Base-by-base conservation (phyloP, 768 basidiomycete genomes). In the Kwoniella sp. region DNA sequence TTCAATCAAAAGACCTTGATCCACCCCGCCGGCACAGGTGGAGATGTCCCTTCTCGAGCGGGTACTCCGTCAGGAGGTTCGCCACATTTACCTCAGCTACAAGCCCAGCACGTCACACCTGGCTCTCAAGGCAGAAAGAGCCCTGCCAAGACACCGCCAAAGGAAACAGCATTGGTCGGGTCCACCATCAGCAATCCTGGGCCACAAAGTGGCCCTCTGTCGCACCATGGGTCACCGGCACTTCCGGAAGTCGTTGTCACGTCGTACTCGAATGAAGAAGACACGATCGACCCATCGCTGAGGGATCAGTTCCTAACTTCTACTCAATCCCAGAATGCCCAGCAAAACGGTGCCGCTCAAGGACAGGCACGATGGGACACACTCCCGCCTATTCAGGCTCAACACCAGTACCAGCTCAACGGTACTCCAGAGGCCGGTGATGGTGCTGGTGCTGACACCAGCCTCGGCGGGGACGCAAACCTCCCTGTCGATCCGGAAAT, bases 81-180 rank as follows among this genome's bases (percentile, higher is more conserved):
- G 13, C 58, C 58, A 7, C n/a, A 38, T 34, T 28, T 51, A 17
- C 50, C 48, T 37, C 22, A 57, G 55, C 23, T 58, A 9, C 37
- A 41, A 54, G 28, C 41, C 56, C 15, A 13, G 4, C 1, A 58
- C 48, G 41, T 45, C 56, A 0, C 37, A 30, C 11, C 50, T 51
- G 58, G 20, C 13, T 60, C 58, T 5, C 48, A 52, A 51, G 30
- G n/a, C n/a, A n/a, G 51, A 23, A 30, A 48, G 22, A 45, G n/a
- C 28, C 37, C 30, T 15, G 22, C 37, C 13, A 34, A 38, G 9
- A 23, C 29, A 23, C 55, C 37, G 7, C 22, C 28, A 22, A n/a
- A n/a, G n/a, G n/a, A n/a, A n/a, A n/a, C n/a, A n/a, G n/a, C 55
- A 38, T 8, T 17, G 8, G 20, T 8, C 11, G 17, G 41, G 9